Evolutionary conservation across 495 filamentous ascomycete species (phyloP).

Genomic region (Immersiella caudata): DNA sequence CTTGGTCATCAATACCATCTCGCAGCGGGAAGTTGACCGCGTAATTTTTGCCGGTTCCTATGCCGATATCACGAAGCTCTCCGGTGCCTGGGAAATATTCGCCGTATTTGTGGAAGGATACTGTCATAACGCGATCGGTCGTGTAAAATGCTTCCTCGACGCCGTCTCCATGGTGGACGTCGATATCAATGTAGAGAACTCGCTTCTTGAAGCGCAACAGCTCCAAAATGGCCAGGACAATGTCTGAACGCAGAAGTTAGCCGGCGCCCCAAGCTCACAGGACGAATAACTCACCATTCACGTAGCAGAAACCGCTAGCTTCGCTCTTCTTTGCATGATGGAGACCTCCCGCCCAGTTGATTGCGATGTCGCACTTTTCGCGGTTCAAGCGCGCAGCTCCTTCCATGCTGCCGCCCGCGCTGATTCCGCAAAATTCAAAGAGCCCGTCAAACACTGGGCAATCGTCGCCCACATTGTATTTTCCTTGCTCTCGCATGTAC

Average conservation of each 20-base stretch:
- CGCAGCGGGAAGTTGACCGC: slow-evolving; percentile 95
- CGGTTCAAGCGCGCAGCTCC: slow-evolving; percentile 90
- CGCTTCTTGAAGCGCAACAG: slow-evolving; percentile 84
- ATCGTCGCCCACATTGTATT: slow-evolving; percentile 98
- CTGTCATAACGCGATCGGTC: slow-evolving; percentile 92
- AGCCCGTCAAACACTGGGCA: slow-evolving; percentile 97
- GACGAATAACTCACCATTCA: slow-evolving; percentile 71
- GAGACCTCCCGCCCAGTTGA: slow-evolving; percentile 99
- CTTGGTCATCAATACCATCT: slow-evolving; percentile 90
- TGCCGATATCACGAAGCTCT: slow-evolving; percentile 92
- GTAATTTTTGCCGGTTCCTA: slow-evolving; percentile 90
- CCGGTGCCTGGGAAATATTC: slow-evolving; percentile 98
- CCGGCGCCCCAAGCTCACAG: not conserved
- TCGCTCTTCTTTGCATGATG: slow-evolving; percentile 96
- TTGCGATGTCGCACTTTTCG: slow-evolving; percentile 94
- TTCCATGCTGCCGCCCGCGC: slow-evolving; percentile 96
- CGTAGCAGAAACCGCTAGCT: slow-evolving; percentile 95
- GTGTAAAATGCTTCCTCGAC: slow-evolving; percentile 98
- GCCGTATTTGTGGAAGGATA: slow-evolving; percentile 98
- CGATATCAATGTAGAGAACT: slow-evolving; percentile 97
- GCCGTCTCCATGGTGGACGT: slow-evolving; percentile 97
- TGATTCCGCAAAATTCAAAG: slow-evolving; percentile 98
- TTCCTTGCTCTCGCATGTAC: slow-evolving; percentile 88
- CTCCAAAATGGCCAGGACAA: slow-evolving; percentile 92
- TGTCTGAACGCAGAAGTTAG: slow-evolving; percentile 59